A percentile compares a stretch with the other conserved stretches of the same genome.
phyloP scores from a whole-genome alignment of 2,329 filamentous ascomycete species.

The Colletotrichum noveboracense region DNA sequence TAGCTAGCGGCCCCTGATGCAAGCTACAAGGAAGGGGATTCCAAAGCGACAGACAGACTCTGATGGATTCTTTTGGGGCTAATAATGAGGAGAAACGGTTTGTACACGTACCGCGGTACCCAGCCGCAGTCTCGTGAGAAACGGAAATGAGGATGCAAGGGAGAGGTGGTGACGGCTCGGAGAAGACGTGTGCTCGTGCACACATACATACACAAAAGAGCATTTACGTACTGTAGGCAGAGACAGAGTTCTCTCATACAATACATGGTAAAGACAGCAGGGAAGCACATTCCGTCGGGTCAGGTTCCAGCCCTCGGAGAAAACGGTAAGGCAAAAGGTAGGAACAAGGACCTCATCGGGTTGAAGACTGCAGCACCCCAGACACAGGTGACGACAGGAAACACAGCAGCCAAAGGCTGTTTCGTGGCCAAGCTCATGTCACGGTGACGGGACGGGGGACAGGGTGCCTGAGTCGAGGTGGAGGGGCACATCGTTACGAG shows the following conservation, averaged over 20 bases:
- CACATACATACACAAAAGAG: background rate
- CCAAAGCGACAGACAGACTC: background rate
- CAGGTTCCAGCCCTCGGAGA: background rate
- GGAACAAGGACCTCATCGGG: background rate
- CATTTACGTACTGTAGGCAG: background rate
- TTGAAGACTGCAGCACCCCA: background rate
- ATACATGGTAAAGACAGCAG: background rate
- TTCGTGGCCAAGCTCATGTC: slow-evolving; percentile 13
- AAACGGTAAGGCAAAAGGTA: background rate
- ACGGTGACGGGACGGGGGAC: slow-evolving; percentile 5
- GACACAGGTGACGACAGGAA: slow-evolving; percentile 6
- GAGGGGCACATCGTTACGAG: slow-evolving; percentile 16
- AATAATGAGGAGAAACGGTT: background rate
- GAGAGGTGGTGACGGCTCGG: background rate
- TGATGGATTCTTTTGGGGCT: background rate
- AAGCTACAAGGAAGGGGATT: background rate
- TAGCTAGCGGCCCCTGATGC: background rate
- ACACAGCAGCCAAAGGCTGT: slow-evolving; percentile 4
- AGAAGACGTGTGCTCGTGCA: background rate
- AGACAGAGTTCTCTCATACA: background rate
- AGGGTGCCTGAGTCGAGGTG: slow-evolving; percentile 12
- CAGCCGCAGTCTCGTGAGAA: background rate
- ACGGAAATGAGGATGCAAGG: background rate
- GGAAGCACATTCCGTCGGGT: background rate
- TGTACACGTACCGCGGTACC: background rate